phyloP scores from a whole-genome alignment of 139 green algal species.

The Ettlia oleoabundans region DNA sequence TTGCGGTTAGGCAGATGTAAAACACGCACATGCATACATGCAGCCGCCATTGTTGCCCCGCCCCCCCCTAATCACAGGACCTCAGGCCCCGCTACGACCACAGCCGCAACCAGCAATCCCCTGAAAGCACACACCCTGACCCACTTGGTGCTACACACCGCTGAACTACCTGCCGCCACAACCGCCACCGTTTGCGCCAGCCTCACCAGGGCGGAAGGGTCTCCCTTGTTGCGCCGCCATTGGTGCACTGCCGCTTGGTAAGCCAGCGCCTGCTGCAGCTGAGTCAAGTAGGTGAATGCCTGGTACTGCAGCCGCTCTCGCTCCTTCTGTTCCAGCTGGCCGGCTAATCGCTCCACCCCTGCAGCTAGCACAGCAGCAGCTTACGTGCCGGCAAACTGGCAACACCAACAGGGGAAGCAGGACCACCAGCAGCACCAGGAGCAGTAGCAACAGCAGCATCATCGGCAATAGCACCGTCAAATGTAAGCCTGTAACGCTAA shows the following conservation, averaged over 20 bases:
- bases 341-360: neutral
- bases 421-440: neutral
- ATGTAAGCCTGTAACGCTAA: too few relatives aligned
- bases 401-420: neutral
- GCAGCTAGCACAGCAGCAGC: neutral
- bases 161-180: neutral
- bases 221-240: conserved; percentile 68
- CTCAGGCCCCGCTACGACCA: too few relatives aligned
- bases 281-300: conserved; percentile 63
- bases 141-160: too few relatives aligned
- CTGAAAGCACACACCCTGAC: too few relatives aligned
- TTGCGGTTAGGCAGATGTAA: too few relatives aligned
- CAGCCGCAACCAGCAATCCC: too few relatives aligned
- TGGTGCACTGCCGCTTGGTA: conserved; percentile 67
- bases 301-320: conserved; percentile 15
- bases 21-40: too few relatives aligned
- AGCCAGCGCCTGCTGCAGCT: conserved; percentile 70
- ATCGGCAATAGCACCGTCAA: too few relatives aligned
- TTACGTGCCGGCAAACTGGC: neutral
- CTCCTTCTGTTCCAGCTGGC: neutral
- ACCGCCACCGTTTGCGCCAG: neutral
- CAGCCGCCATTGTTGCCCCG: too few relatives aligned
- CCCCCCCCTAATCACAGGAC: too few relatives aligned
- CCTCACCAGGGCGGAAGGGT: conserved; percentile 45
- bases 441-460: neutral